Evolutionary conservation across 2,329 filamentous ascomycete genomes (phyloP).

Genomic region (Aspergillus sclerotialis): DNA sequence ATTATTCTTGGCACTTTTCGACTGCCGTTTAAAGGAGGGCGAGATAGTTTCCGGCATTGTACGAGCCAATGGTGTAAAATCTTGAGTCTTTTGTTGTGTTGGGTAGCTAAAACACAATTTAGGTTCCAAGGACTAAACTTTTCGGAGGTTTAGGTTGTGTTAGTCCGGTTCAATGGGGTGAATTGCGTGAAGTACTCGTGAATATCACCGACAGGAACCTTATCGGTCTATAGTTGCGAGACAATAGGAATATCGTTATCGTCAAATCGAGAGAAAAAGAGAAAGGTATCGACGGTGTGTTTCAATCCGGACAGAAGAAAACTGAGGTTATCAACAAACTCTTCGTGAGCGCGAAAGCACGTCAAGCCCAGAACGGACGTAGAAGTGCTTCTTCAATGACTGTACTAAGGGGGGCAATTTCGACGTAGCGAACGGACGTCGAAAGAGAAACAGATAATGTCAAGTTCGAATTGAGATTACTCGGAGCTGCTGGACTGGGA

Average conservation of each 20-base stretch:
- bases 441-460: conserved; percentile 51
- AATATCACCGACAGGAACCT: background rate
- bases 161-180: conserved; percentile 6
- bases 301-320: conserved; percentile 11
- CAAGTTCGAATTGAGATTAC: conserved; percentile 49
- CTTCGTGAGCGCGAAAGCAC: conserved; percentile 25
- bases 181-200: conserved; percentile 15
- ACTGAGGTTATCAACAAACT: conserved; percentile 7
- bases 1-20: conserved; percentile 14
- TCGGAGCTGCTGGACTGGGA: conserved; percentile 85
- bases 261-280: conserved; percentile 3
- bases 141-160: conserved; percentile 15
- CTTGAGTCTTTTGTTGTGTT: no score
- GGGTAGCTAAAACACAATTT: no score
- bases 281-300: conserved; percentile 7
- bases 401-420: conserved; percentile 51
- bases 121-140: conserved; percentile 1
- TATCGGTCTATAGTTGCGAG: conserved; percentile 1
- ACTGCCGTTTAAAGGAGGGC: conserved; percentile 2
- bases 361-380: conserved; percentile 27
- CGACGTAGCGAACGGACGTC: conserved; percentile 45
- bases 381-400: conserved; percentile 32
- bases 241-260: conserved; percentile 6
- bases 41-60: background rate
- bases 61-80: no score